Conservation (phyloP, 306 rosid species). For the Glycyrrhiza uralensis region DNA sequence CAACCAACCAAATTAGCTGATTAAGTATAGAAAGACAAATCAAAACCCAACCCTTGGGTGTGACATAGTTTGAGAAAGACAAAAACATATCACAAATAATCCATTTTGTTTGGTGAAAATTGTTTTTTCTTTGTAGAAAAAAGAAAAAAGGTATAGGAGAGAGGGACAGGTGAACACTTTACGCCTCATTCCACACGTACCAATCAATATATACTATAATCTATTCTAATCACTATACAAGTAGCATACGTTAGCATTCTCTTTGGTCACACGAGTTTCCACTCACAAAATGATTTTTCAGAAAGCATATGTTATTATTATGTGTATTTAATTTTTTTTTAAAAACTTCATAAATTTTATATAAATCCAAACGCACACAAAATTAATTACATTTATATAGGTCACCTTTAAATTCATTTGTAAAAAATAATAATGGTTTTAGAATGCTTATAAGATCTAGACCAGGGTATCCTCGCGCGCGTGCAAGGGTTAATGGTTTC, state of each 20-base stretch:
- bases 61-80: slow-evolving; percentile 28
- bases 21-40: slow-evolving; percentile 48
- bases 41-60: slow-evolving; percentile 11
- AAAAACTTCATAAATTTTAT: neutral
- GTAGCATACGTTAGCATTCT: slow-evolving; percentile 4
- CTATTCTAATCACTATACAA: slow-evolving; percentile 13
- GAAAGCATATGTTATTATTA: neutral
- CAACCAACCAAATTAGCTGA: slow-evolving; percentile 33
- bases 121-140: slow-evolving; percentile 15
- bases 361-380: neutral
- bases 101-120: slow-evolving; percentile 2
- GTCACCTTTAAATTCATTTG: too few species aligned
- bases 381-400: too few species aligned
- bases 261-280: neutral
- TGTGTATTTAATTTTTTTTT: neutral
- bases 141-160: slow-evolving; percentile 27
- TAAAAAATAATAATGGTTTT: too few species aligned
- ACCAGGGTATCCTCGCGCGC: too few species aligned
- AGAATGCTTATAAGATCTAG: too few species aligned
- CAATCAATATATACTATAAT: slow-evolving; percentile 16
- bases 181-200: slow-evolving; percentile 48
- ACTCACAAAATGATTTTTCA: neutral
- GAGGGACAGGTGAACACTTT: slow-evolving; percentile 58
- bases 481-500: too few species aligned
- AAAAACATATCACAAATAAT: neutral